A percentile compares a stretch with the other conserved stretches of the same genome.
Conservation (phyloP, 768 basidiomycete genomes). For the Vararia minispora region DNA sequence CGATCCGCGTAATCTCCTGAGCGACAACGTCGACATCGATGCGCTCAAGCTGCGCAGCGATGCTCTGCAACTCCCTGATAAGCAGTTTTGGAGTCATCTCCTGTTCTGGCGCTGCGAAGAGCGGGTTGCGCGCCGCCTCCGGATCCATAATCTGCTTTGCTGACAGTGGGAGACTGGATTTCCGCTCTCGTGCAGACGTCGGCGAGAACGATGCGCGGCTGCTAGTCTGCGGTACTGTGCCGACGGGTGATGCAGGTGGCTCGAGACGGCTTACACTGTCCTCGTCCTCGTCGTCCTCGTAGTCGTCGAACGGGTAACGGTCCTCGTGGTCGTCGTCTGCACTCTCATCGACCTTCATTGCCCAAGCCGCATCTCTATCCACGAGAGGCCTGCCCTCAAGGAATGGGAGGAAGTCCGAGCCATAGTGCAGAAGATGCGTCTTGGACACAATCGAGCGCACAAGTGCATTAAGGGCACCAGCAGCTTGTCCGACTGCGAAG, state of each 20-base stretch:
- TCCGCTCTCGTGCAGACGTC: slow-evolving; percentile 44
- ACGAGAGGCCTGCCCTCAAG: slow-evolving; percentile 53
- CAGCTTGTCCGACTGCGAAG: slow-evolving; percentile 67
- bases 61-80: slow-evolving; percentile 48
- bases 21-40: slow-evolving; percentile 62
- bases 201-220: slow-evolving; percentile 11
- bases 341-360: slow-evolving; percentile 49
- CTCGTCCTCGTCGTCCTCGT: slow-evolving; percentile 40
- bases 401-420: slow-evolving; percentile 74
- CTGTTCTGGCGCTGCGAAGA: slow-evolving; percentile 17
- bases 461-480: slow-evolving; percentile 61
- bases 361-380: slow-evolving; percentile 69
- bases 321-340: slow-evolving; percentile 59
- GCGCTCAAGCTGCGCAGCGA: slow-evolving; percentile 45
- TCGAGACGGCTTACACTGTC: slow-evolving; percentile 3
- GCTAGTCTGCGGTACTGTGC: too few species aligned
- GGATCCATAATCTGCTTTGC: slow-evolving; percentile 30
- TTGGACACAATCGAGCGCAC: slow-evolving; percentile 73
- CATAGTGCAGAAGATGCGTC: slow-evolving; percentile 77
- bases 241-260: slow-evolving; percentile 18
- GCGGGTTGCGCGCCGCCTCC: slow-evolving; percentile 18
- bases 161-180: slow-evolving; percentile 52
- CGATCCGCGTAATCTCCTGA: slow-evolving; percentile 73
- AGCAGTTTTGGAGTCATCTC: slow-evolving; percentile 44
- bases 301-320: slow-evolving; percentile 34